Conservation (phyloP, 495 filamentous ascomycete genomes). For the Gamarada debralockiae region DNA sequence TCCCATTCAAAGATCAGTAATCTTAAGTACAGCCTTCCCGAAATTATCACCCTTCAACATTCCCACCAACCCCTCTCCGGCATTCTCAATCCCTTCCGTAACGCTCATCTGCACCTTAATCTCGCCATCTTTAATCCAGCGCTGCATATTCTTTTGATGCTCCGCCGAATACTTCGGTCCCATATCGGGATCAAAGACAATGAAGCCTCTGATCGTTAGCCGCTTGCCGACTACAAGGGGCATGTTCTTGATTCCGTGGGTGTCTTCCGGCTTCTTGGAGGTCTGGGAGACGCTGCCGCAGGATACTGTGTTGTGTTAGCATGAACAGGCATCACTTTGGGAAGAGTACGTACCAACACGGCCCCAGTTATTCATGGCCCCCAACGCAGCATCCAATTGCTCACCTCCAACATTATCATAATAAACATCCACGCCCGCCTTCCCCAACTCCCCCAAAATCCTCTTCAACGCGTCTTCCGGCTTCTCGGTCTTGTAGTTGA, state of each 20-base stretch:
- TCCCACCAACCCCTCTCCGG: slow-evolving; percentile 70
- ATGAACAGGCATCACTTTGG: background rate
- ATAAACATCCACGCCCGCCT: slow-evolving; percentile 85
- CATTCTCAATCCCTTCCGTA: slow-evolving; percentile 81
- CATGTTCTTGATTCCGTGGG: slow-evolving; percentile 67
- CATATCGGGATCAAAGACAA: slow-evolving; percentile 59
- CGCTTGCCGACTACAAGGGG: slow-evolving; percentile 39
- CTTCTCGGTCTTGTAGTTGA: slow-evolving; percentile 63
- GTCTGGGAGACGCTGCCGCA: slow-evolving; percentile 64
- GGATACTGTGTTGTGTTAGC: slow-evolving; percentile 29
- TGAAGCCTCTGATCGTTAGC: slow-evolving; percentile 65
- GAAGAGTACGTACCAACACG: slow-evolving; percentile 43
- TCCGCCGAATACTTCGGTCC: slow-evolving; percentile 68
- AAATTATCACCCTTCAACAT: slow-evolving; percentile 85
- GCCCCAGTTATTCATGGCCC: slow-evolving; percentile 62
- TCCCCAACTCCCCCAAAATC: slow-evolving; percentile 46
- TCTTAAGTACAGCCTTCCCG: slow-evolving; percentile 83
- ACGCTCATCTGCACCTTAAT: slow-evolving; percentile 67
- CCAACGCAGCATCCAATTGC: slow-evolving; percentile 72
- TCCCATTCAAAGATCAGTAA: slow-evolving; percentile 36
- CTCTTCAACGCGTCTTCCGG: slow-evolving; percentile 65
- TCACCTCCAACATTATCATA: slow-evolving; percentile 94
- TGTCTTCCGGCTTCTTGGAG: slow-evolving; percentile 53
- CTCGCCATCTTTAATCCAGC: slow-evolving; percentile 81
- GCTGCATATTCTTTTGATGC: slow-evolving; percentile 74